phyloP scores from a whole-genome alignment of 2,329 filamentous ascomycete species.

The Diaporthe eres region DNA sequence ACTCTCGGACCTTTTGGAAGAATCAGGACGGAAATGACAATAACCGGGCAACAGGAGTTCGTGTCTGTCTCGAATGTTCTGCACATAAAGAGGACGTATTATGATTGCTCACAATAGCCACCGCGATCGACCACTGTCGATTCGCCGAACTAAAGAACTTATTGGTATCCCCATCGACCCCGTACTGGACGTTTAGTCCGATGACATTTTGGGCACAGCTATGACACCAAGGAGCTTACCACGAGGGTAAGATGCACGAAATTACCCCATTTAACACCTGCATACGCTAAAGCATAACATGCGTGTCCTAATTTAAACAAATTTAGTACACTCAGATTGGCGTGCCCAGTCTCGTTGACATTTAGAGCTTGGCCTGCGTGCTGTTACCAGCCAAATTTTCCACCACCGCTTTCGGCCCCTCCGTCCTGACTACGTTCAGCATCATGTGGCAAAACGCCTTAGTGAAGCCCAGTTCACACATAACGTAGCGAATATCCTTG shows the following conservation, averaged over 20 bases:
- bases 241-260: background rate
- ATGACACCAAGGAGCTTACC: background rate
- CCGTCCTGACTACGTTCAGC: background rate
- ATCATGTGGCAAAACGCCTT: background rate
- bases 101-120: background rate
- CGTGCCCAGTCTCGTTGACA: background rate
- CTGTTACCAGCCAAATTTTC: background rate
- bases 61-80: background rate
- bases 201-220: background rate
- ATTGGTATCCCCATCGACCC: background rate
- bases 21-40: background rate
- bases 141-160: background rate
- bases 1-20: background rate
- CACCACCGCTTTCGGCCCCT: background rate
- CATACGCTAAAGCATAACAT: background rate
- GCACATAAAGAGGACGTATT: background rate
- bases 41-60: background rate
- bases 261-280: background rate
- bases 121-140: background rate
- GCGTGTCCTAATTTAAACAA: background rate
- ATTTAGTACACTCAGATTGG: background rate
- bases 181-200: background rate
- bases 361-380: background rate
- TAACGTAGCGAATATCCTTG: slow-evolving; percentile 1
- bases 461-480: background rate